Base-by-base conservation (phyloP, 176 grass and related monocot genomes). In the Paspalum notatum region DNA sequence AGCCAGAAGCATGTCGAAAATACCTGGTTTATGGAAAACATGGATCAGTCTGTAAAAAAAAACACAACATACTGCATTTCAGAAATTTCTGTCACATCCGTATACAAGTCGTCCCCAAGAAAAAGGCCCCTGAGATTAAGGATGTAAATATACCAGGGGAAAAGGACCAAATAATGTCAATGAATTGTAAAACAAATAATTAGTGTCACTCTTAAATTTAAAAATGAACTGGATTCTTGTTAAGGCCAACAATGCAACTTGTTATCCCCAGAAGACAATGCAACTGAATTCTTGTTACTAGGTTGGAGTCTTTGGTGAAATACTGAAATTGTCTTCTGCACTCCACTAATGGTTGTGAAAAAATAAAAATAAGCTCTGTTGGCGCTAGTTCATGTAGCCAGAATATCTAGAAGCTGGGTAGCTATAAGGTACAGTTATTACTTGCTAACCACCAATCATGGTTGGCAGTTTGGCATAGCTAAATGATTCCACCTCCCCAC, bases 1-100 rank as follows among this genome's bases (percentile, higher is more conserved):
- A 86, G 65, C 92, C 92, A 66, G 96, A 85, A 90, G 96, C 92
- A 91, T 99, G 96, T 41, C 96, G 90, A 81, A 99, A 99, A 68
- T 99, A 99, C 70, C 96, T 99, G 90, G 70, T 64, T 73, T 55
- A 64, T 37, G 50, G 66, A 91, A 2, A 62, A 74, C 56, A 49
- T 52, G 40, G 74, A 66, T 48, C 57, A 72, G 56, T 62, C 25
- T 53, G 15, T 58, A 22, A 16, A 41, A 68, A 66, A 66, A n/a
- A 63, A 16, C 21, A 87, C 40, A 12, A 48, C 52, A 60, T 14
- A 80, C 24, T 59, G 50, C 24, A 39, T 63, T 54, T 62, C 62
- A 60, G 57, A 60, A 60, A 60, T 24, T 59, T 26, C 12, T 60
- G 57, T 22, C 8, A n/a, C 71, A 9, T 32, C 8, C 13, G 41